phyloP scores from a whole-genome alignment of 495 filamentous ascomycete species.

The Acidomyces sp. region DNA sequence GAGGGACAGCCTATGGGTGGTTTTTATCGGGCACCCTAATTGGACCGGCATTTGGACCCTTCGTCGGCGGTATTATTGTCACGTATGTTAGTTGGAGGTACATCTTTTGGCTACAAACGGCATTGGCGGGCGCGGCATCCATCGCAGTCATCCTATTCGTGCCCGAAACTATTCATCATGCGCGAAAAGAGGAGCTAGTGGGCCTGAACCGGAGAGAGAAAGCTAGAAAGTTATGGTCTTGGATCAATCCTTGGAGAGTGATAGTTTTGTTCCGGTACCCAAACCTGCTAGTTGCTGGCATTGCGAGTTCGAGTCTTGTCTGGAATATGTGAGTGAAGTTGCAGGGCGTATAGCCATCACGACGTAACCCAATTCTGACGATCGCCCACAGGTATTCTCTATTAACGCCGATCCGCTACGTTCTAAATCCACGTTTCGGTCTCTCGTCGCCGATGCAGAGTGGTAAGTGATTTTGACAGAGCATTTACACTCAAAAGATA shows the following conservation, averaged over 20 bases:
- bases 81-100: conserved; percentile 55
- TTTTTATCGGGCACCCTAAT: conserved; percentile 56
- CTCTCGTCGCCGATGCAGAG: conserved; percentile 52
- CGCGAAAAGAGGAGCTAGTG: conserved; percentile 40
- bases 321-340: conserved; percentile 49
- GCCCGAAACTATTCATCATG: conserved; percentile 55
- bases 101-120: conserved; percentile 63
- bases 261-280: conserved; percentile 46
- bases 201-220: conserved; percentile 38
- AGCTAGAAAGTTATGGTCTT: conserved; percentile 39
- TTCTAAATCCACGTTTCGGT: conserved; percentile 59
- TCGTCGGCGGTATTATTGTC: conserved; percentile 47
- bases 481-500: too few relatives aligned
- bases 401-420: conserved; percentile 59
- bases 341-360: too few relatives aligned
- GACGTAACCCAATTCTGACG: too few relatives aligned
- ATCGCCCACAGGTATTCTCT: neutral
- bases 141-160: conserved; percentile 51
- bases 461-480: too few relatives aligned
- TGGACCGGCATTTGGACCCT: conserved; percentile 58
- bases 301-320: conserved; percentile 49
- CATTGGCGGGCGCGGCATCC: conserved; percentile 42
- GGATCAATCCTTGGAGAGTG: conserved; percentile 51
- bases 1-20: conserved; percentile 57
- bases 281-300: conserved; percentile 47